phyloP scores from a whole-genome alignment of 352 stramenopile species.

The Pythium guiyangense region DNA sequence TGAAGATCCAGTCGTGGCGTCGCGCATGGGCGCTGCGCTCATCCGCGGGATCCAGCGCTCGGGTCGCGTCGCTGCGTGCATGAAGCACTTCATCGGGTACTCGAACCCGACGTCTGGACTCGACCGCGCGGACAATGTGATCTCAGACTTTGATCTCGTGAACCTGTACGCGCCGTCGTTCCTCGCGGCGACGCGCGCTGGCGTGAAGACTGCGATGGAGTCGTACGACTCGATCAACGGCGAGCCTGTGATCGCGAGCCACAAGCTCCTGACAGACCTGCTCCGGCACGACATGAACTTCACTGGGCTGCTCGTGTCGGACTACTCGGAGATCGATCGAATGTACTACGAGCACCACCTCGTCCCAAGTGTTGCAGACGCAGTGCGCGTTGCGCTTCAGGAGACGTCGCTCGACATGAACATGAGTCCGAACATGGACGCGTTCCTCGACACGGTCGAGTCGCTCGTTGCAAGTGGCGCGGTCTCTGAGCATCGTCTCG shows the following conservation, averaged over 20 bases:
- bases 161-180: slow-evolving; percentile 80
- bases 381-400: slow-evolving; percentile 60
- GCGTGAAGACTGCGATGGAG: slow-evolving; percentile 89
- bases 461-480: slow-evolving; percentile 33
- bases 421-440: slow-evolving; percentile 67
- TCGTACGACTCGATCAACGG: slow-evolving; percentile 88
- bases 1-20: slow-evolving; percentile 81
- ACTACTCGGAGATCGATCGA: slow-evolving; percentile 91
- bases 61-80: slow-evolving; percentile 65
- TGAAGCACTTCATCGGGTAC: slow-evolving; percentile 90
- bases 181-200: slow-evolving; percentile 53
- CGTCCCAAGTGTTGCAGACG: slow-evolving; percentile 50
- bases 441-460: slow-evolving; percentile 51
- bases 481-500: slow-evolving; percentile 44
- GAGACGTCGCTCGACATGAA: slow-evolving; percentile 92
- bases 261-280: slow-evolving; percentile 68
- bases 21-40: slow-evolving; percentile 59
- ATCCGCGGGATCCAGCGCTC: slow-evolving; percentile 81
- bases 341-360: slow-evolving; percentile 80
- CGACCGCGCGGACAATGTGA: slow-evolving; percentile 66
- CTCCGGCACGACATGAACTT: slow-evolving; percentile 88
- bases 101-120: slow-evolving; percentile 61
- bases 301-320: slow-evolving; percentile 86
- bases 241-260: slow-evolving; percentile 82
- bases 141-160: slow-evolving; percentile 62